Percentiles rank a stretch among this genome's conserved stretches.
phyloP scores from a whole-genome alignment of 2,329 filamentous ascomycete genomes.

The Polytolypa hystricis region DNA sequence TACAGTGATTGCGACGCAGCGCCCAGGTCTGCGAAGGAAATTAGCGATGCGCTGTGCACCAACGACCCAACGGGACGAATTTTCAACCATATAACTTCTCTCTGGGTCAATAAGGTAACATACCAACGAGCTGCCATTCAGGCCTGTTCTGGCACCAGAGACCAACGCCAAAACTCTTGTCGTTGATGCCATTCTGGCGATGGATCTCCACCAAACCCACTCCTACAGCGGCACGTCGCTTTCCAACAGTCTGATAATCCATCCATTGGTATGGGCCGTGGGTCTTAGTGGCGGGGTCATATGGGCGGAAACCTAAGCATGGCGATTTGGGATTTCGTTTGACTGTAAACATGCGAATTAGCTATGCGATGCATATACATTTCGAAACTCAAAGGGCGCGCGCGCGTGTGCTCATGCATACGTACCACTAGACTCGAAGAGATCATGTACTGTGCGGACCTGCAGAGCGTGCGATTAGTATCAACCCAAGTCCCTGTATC shows the following conservation, averaged over 20 bases:
- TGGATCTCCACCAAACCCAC: slow-evolving; percentile 77
- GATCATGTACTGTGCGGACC: slow-evolving; percentile 63
- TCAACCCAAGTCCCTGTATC: no score
- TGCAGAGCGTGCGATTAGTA: no score
- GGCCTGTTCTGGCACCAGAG: slow-evolving; percentile 81
- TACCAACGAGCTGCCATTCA: slow-evolving; percentile 77
- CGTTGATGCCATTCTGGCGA: slow-evolving; percentile 55
- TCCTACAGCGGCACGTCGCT: slow-evolving; percentile 72
- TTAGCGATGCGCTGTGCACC: slow-evolving; percentile 67
- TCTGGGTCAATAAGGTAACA: no score
- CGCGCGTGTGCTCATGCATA: slow-evolving; percentile 1
- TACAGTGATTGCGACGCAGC: slow-evolving; percentile 78
- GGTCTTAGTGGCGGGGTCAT: slow-evolving; percentile 60
- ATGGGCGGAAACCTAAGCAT: slow-evolving; percentile 72
- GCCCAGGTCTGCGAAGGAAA: slow-evolving; percentile 56
- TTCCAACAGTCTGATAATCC: slow-evolving; percentile 67
- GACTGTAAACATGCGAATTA: slow-evolving; percentile 22
- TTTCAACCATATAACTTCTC: no score
- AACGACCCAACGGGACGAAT: no score
- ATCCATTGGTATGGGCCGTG: slow-evolving; percentile 75
- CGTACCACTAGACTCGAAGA: slow-evolving; percentile 57
- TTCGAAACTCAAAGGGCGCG: background rate
- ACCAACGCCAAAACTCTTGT: slow-evolving; percentile 60
- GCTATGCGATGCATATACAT: slow-evolving; percentile 6
- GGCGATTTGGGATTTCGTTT: slow-evolving; percentile 53